Conservation (phyloP, 139 green algal genomes). For the Closterium sp. region DNA sequence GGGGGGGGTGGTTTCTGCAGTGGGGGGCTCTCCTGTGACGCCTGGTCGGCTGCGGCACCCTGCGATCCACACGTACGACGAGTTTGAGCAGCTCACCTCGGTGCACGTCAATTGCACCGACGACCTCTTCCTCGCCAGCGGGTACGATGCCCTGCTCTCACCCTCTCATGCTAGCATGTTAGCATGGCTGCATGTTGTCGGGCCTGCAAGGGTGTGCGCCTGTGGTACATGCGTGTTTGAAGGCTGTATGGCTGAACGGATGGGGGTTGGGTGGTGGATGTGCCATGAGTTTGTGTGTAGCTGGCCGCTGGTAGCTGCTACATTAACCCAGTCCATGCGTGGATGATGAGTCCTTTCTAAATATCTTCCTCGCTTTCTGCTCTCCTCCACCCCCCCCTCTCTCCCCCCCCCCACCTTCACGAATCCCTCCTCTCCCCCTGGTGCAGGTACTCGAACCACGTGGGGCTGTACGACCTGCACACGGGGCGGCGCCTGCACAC, state of each 20-base stretch:
- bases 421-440: background rate
- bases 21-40: background rate
- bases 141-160: no score
- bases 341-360: no score
- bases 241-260: no score
- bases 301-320: no score
- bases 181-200: no score
- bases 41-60: background rate
- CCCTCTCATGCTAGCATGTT: no score
- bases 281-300: no score
- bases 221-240: no score
- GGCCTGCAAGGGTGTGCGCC: no score
- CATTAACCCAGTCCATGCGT: no score
- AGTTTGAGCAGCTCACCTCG: constrained; percentile 52
- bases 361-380: background rate
- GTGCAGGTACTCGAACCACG: constrained; percentile 48
- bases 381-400: background rate
- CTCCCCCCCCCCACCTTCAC: no score
- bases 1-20: background rate
- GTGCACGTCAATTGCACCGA: constrained; percentile 55
- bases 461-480: constrained; percentile 46
- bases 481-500: constrained; percentile 37
- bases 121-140: constrained; percentile 45
- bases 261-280: no score
- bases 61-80: constrained; percentile 39